Evolutionary conservation across 805 yeast species (phyloP).

Genomic region (Cyberlindnera amylophila): DNA sequence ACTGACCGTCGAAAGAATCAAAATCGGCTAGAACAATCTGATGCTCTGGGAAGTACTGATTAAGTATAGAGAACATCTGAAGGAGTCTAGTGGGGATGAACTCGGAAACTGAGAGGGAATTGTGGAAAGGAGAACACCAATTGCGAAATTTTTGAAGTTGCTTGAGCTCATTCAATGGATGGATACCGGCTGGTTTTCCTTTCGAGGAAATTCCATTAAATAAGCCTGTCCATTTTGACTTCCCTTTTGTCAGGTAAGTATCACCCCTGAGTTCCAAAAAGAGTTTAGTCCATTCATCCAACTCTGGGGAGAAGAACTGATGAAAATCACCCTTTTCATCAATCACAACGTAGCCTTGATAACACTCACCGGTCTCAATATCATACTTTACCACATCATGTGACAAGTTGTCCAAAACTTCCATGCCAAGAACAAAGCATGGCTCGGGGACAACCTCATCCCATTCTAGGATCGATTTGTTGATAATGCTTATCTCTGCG

Average conservation of each 20-base stretch:
- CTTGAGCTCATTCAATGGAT: conserved; percentile 57
- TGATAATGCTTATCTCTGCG: conserved; percentile 63
- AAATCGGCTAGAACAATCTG: conserved; percentile 73
- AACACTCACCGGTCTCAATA: conserved; percentile 57
- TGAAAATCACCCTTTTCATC: conserved; percentile 72
- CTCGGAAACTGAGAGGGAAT: conserved; percentile 62
- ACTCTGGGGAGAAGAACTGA: conserved; percentile 62
- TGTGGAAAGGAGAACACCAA: conserved; percentile 59
- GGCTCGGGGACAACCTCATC: conserved; percentile 52
- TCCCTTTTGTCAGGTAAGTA: conserved; percentile 1
- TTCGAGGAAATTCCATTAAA: neutral
- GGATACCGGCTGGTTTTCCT: conserved; percentile 30
- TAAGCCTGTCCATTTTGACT: conserved; percentile 4
- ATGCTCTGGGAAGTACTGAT: conserved; percentile 69
- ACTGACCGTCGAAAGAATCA: conserved; percentile 30
- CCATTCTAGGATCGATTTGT: conserved; percentile 79
- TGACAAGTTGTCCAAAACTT: conserved; percentile 79
- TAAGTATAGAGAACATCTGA: conserved; percentile 60
- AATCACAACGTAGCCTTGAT: conserved; percentile 73
- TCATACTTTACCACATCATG: conserved; percentile 82
- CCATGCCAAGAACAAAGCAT: conserved; percentile 74
- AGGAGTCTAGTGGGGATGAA: conserved; percentile 76
- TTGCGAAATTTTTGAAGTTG: conserved; percentile 40
- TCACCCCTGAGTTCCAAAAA: conserved; percentile 44
- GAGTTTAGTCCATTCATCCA: conserved; percentile 52